Evolutionary conservation across 2,329 filamentous ascomycete species (phyloP).

Genomic region (Didymella keratinophila): DNA sequence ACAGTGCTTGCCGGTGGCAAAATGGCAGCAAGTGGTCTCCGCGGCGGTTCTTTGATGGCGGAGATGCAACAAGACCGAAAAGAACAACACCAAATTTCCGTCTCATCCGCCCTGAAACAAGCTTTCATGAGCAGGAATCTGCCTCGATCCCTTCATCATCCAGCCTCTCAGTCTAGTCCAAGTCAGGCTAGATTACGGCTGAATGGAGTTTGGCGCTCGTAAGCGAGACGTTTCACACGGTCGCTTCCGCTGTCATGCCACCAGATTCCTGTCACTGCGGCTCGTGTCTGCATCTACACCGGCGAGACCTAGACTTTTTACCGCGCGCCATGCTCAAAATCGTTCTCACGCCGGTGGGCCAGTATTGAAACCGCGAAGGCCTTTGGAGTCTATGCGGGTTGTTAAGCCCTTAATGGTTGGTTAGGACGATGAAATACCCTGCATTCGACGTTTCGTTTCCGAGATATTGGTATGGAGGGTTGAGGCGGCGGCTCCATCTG

Average conservation of each 20-base stretch:
- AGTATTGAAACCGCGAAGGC: conserved; percentile 26
- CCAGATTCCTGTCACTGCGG: conserved; percentile 20
- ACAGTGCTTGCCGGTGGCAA: background rate
- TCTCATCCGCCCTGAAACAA: conserved; percentile 27
- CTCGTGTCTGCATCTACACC: conserved; percentile 19
- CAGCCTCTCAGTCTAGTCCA: conserved; percentile 9
- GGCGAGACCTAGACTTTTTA: conserved; percentile 7
- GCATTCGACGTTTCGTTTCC: conserved; percentile 31
- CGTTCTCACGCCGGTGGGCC: conserved; percentile 27
- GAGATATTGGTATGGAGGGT: conserved; percentile 27
- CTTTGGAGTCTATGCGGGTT: conserved; percentile 29
- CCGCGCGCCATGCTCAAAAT: conserved; percentile 14
- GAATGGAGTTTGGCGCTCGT: conserved; percentile 17
- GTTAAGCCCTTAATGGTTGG: conserved; percentile 24
- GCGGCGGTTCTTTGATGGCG: background rate
- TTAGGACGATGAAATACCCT: conserved; percentile 21
- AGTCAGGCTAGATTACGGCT: background rate
- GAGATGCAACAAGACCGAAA: background rate
- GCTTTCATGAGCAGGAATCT: conserved; percentile 26
- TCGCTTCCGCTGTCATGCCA: conserved; percentile 27
- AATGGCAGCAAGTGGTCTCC: background rate
- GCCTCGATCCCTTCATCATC: conserved; percentile 26
- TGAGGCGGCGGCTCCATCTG: conserved; percentile 20
- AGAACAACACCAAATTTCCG: conserved; percentile 22
- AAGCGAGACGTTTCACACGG: conserved; percentile 30